Conservation (phyloP, 2,329 filamentous ascomycete species). For the Curvularia hawaiiensis region DNA sequence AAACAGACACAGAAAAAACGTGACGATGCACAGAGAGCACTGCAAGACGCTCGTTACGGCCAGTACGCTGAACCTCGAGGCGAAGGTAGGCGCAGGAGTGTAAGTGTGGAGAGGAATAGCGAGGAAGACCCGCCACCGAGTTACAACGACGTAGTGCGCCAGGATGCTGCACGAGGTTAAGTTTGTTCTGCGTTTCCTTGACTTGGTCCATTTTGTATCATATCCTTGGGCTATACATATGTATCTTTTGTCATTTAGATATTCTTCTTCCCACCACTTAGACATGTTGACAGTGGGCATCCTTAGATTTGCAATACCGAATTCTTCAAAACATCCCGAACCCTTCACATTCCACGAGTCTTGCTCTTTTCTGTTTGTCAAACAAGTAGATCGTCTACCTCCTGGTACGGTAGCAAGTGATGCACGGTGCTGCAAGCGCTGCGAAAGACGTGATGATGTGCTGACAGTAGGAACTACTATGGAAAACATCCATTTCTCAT, state of each 20-base stretch:
- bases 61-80: slow-evolving; percentile 9
- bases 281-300: not conserved
- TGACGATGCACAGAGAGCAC: slow-evolving; percentile 14
- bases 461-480: too few species aligned
- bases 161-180: slow-evolving; percentile 6
- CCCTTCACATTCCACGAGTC: not conserved
- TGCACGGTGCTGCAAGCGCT: too few species aligned
- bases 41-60: slow-evolving; percentile 14
- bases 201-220: not conserved
- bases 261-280: not conserved
- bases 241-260: not conserved
- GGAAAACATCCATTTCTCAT: too few species aligned
- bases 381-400: not conserved
- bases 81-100: slow-evolving; percentile 16
- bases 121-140: slow-evolving; percentile 22
- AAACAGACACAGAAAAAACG: slow-evolving; percentile 17
- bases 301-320: not conserved
- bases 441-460: too few species aligned
- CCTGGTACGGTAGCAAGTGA: too few species aligned
- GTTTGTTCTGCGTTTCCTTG: not conserved
- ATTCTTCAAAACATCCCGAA: not conserved
- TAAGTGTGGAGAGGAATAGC: slow-evolving; percentile 17
- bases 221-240: not conserved
- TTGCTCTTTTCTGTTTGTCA: not conserved
- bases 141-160: slow-evolving; percentile 19